Conservation (phyloP, 2,329 filamentous ascomycete genomes). For the Penicillium occitanis region DNA sequence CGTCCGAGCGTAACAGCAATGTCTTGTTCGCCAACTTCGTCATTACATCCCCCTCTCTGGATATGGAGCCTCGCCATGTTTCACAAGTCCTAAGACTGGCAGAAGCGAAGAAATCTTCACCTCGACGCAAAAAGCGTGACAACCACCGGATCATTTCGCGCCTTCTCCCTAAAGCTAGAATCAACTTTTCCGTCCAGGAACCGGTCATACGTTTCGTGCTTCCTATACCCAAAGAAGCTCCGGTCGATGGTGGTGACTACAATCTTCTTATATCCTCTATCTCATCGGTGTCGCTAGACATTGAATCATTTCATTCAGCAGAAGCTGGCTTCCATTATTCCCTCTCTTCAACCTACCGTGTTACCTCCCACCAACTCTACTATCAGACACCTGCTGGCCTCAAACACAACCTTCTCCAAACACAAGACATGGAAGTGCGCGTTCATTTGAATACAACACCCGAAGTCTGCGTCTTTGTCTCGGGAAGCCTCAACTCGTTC, state of each 20-base stretch:
- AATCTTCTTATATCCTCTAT: slow-evolving; percentile 94
- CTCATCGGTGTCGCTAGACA: slow-evolving; percentile 86
- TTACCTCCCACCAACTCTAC: slow-evolving; percentile 86
- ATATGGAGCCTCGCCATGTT: slow-evolving; percentile 87
- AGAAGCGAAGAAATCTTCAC: slow-evolving; percentile 54
- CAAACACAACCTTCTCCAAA: slow-evolving; percentile 82
- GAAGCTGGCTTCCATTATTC: slow-evolving; percentile 85
- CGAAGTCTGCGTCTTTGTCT: slow-evolving; percentile 77
- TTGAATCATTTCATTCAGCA: slow-evolving; percentile 91
- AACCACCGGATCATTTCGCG: slow-evolving; percentile 74
- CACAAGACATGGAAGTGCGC: slow-evolving; percentile 84
- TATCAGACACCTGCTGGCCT: slow-evolving; percentile 85
- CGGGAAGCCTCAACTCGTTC: slow-evolving; percentile 79
- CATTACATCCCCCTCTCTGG: slow-evolving; percentile 90
- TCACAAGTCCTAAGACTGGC: slow-evolving; percentile 78
- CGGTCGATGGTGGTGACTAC: slow-evolving; percentile 71
- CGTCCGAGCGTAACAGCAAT: slow-evolving; percentile 87
- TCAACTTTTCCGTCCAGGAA: slow-evolving; percentile 96
- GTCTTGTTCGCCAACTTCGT: slow-evolving; percentile 96
- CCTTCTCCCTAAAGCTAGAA: slow-evolving; percentile 87
- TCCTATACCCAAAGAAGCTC: slow-evolving; percentile 66
- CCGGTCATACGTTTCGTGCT: slow-evolving; percentile 88
- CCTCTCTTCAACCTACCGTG: slow-evolving; percentile 73
- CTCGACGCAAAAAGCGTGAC: slow-evolving; percentile 46
- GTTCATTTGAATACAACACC: slow-evolving; percentile 80